Evolutionary conservation across 179 eudicot species (phyloP), one percentile per base, ranked within the genome.

Genomic region (Silene vulgaris): DNA sequence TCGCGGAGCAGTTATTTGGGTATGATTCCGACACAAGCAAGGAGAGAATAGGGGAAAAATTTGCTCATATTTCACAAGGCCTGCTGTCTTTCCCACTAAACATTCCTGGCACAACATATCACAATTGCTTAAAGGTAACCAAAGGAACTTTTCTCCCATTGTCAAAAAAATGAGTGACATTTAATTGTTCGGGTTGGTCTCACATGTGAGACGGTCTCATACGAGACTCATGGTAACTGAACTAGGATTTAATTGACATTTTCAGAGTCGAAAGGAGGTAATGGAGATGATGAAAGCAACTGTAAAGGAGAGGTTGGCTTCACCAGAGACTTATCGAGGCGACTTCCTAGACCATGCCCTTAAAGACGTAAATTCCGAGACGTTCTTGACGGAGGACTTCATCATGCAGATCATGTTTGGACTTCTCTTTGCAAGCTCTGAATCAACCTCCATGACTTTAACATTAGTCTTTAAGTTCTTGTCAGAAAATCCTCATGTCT

Each of bases 281-380:
- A 60, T 81, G 82, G 78, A 77, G 17, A 80, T 86, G 80, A 84
- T 90, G 83, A 78, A 80, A 69, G 71, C 74, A 0, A 57, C 79
- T 13, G 35, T 90, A 19, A 78, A 74, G 30, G 79, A 83, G 73
- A 84, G 90, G 77, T 48, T 79, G 3, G 74, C 45, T 62, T 78
- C 83, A 45, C 74, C 86, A 0, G 85, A 84, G 80, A 74, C 79
- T 26, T 2, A n/a, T n/a, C 83, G 69, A 5, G 87, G 81, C 48
- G 97, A 90, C 77, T 77, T 90, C 75, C 86, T 91, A 50, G 90
- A 89, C 65, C 86, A 88, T 14, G 80, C 84, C 9, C 72, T 91
- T 4, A 63, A 83, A 75, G 94, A 90, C 80, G 79, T 84, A 70
- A 73, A 81, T 23, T 78, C 83, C 0, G 86, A 89, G 75, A 76